Evolutionary conservation across 139 green algal species (phyloP).

Genomic region (Desmodesmus armatus): DNA sequence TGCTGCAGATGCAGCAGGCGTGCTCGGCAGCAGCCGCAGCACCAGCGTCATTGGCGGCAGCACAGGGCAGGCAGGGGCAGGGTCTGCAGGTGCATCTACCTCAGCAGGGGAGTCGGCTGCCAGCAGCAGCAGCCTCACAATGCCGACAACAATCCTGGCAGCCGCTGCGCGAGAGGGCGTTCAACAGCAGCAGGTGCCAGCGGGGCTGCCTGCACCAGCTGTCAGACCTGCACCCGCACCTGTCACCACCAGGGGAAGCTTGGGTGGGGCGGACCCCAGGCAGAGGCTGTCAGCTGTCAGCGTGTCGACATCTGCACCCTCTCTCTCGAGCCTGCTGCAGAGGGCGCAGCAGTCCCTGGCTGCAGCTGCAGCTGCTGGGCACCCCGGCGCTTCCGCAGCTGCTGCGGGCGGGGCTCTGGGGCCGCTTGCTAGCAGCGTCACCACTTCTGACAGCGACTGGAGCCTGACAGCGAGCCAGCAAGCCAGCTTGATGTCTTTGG

Average conservation of each 20-base stretch:
- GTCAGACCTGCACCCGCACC: not conserved
- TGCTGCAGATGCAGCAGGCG: not conserved
- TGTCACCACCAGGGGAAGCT: too few species aligned
- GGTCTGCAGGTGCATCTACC: not conserved
- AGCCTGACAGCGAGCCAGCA: not conserved
- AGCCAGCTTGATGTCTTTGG: conserved; percentile 4
- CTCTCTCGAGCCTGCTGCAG: too few species aligned
- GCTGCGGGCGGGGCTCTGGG: not conserved
- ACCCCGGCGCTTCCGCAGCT: not conserved
- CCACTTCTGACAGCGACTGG: not conserved
- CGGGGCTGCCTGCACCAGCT: not conserved
- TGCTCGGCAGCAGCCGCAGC: not conserved
- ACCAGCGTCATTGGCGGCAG: not conserved
- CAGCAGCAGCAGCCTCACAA: not conserved
- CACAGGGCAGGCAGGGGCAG: not conserved
- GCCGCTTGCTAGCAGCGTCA: not conserved
- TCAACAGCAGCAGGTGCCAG: not conserved
- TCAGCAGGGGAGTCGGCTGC: not conserved
- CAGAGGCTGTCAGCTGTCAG: too few species aligned
- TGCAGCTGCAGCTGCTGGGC: not conserved
- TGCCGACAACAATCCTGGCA: not conserved
- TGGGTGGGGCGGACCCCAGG: too few species aligned
- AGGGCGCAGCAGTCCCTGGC: not conserved
- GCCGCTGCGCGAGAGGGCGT: not conserved
- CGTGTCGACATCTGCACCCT: not conserved